These are phyloP conservation scores for Penicillium polonicum DNA, from an alignment of 2,329 filamentous ascomycete genomes.

Conservation along the genomic window DNA sequence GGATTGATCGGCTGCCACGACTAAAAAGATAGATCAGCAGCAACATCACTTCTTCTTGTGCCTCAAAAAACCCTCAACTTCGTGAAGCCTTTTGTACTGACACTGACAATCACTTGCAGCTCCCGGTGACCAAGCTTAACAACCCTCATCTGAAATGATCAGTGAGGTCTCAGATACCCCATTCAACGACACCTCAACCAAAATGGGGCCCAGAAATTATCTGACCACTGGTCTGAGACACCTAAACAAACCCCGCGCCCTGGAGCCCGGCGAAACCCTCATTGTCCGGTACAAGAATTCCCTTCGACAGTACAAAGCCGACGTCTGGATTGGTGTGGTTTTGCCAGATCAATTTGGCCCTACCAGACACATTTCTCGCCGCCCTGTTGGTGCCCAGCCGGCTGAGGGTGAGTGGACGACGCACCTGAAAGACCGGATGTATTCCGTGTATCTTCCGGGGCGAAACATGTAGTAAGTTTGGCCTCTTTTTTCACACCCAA, in stretches of 20 bases:
- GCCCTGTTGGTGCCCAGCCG: constrained; percentile 5
- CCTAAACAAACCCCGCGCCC: background rate
- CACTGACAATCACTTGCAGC: background rate
- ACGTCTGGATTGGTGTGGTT: constrained; percentile 16
- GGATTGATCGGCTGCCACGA: background rate
- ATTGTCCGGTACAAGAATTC: constrained; percentile 17
- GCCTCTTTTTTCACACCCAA: background rate
- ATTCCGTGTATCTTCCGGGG: constrained; percentile 15
- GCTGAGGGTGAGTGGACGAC: constrained; percentile 6
- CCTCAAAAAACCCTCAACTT: background rate
- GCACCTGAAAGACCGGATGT: constrained; percentile 5
- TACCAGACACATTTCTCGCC: background rate
- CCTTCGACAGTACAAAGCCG: constrained; percentile 1
- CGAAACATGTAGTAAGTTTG: constrained; percentile 19
- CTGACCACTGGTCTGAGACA: constrained; percentile 1
- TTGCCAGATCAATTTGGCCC: constrained; percentile 5
- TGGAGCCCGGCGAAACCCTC: constrained; percentile 5
- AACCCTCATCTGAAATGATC: background rate
- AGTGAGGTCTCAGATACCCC: background rate
- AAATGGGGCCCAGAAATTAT: background rate
- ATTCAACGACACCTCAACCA: background rate
- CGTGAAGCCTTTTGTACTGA: background rate
- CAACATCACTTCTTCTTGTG: background rate
- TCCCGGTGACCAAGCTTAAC: background rate
- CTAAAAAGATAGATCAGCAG: background rate